Evolutionary conservation across 2,329 filamentous ascomycete species (phyloP).

Genomic region (Phaeoacremonium minimum): DNA sequence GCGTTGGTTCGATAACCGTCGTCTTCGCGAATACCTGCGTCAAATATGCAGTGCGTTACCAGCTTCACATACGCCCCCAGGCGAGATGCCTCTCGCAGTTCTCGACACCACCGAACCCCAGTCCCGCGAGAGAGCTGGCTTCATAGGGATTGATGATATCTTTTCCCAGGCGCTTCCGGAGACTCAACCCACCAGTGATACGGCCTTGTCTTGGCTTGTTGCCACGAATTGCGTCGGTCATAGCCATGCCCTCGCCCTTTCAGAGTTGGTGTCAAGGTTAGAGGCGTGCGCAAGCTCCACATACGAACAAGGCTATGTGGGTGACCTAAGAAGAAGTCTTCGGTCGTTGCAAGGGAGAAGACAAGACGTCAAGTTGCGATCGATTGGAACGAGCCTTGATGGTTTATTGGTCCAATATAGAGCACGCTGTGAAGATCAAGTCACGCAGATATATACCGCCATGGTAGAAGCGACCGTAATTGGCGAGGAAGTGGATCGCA

Average conservation of each 20-base stretch:
- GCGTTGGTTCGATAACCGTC: constrained; percentile 20
- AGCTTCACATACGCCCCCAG: neutral
- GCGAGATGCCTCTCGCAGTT: neutral
- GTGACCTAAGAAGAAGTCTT: constrained; percentile 3
- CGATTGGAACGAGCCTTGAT: neutral
- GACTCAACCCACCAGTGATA: neutral
- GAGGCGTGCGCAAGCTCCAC: neutral
- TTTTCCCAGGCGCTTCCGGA: neutral
- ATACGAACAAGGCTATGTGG: constrained; percentile 6
- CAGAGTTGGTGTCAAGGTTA: constrained; percentile 4
- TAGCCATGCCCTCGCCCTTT: no score
- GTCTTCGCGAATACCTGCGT: constrained; percentile 16
- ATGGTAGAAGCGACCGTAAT: no score
- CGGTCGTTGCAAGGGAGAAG: neutral
- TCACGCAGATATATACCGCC: no score
- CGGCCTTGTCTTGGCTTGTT: neutral
- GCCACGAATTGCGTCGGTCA: neutral
- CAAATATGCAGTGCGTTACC: constrained; percentile 3
- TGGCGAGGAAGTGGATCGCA: no score
- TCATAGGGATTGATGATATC: neutral
- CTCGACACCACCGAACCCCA: no score
- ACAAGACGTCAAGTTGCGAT: neutral
- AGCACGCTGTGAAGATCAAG: no score
- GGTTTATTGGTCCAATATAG: no score
- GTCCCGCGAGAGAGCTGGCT: no score